phyloP scores from a whole-genome alignment of 2,329 filamentous ascomycete genomes.

The Ceratocystis papillata region DNA sequence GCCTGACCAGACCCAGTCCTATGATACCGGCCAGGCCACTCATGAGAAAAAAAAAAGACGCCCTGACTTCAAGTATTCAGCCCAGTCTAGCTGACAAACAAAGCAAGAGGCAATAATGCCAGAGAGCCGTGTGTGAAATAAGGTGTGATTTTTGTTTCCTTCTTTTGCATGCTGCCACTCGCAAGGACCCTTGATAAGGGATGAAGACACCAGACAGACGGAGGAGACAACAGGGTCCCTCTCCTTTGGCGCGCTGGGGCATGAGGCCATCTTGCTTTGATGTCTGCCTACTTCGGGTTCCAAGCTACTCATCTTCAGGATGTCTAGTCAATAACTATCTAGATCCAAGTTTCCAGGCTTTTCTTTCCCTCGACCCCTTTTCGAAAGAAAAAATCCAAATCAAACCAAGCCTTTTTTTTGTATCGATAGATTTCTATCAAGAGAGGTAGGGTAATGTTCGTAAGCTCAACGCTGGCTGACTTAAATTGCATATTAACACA shows the following conservation, averaged over 20 bases:
- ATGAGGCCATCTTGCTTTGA: too few relatives aligned
- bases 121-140: neutral
- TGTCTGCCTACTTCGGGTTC: too few relatives aligned
- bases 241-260: too few relatives aligned
- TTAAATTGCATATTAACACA: neutral
- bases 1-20: neutral
- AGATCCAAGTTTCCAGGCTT: neutral
- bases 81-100: conserved; percentile 4
- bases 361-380: neutral
- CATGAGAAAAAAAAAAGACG: neutral
- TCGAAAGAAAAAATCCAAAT: neutral
- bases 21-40: conserved; percentile 3
- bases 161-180: neutral
- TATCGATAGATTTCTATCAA: neutral
- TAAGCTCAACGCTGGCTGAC: neutral
- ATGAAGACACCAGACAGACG: neutral
- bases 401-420: neutral
- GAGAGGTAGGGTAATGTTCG: neutral
- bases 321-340: neutral
- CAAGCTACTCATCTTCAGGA: neutral
- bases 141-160: neutral
- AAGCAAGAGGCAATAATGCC: neutral
- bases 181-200: neutral
- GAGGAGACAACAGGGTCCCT: neutral
- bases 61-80: neutral